Evolutionary conservation across 768 basidiomycete species (phyloP).

Genomic region (Tulasnella sp.): DNA sequence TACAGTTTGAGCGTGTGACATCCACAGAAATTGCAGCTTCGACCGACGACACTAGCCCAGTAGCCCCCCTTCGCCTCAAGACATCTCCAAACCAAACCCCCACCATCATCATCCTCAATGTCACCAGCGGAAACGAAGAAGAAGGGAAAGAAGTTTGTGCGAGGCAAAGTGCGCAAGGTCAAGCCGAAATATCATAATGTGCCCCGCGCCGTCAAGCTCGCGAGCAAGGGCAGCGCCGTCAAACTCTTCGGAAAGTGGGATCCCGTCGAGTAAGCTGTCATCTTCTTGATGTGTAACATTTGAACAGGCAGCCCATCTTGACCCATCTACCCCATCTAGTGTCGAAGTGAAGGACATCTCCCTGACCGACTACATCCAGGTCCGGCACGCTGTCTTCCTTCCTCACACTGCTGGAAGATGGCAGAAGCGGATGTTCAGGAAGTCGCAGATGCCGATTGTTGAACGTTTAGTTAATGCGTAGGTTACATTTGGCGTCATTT

Average conservation of each 20-base stretch:
- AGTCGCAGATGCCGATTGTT: constrained; percentile 99
- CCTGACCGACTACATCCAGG: constrained; percentile 97
- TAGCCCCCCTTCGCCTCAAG: too few relatives aligned
- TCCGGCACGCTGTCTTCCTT: constrained; percentile 92
- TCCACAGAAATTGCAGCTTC: too few relatives aligned
- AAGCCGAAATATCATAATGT: constrained; percentile 29
- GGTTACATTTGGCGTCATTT: constrained; percentile 23
- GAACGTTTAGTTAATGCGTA: constrained; percentile 97
- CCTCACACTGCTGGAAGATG: constrained; percentile 99
- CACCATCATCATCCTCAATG: too few relatives aligned
- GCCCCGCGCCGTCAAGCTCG: constrained; percentile 69
- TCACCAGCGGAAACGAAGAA: too few relatives aligned
- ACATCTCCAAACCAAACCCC: too few relatives aligned
- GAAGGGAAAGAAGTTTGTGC: too few relatives aligned
- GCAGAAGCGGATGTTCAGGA: constrained; percentile 99
- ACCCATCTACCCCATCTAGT: constrained; percentile 32
- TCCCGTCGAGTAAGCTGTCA: constrained; percentile 73
- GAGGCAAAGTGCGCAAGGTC: too few relatives aligned
- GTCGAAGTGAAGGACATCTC: constrained; percentile 99
- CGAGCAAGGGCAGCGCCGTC: constrained; percentile 60
- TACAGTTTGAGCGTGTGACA: too few relatives aligned
- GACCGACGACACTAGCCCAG: too few relatives aligned
- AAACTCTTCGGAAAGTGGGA: constrained; percentile 99
- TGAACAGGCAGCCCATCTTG: not conserved
- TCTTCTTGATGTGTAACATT: not conserved